Conservation (phyloP, 75 land plant genomes). For the Pseudotsuga menziesii region DNA sequence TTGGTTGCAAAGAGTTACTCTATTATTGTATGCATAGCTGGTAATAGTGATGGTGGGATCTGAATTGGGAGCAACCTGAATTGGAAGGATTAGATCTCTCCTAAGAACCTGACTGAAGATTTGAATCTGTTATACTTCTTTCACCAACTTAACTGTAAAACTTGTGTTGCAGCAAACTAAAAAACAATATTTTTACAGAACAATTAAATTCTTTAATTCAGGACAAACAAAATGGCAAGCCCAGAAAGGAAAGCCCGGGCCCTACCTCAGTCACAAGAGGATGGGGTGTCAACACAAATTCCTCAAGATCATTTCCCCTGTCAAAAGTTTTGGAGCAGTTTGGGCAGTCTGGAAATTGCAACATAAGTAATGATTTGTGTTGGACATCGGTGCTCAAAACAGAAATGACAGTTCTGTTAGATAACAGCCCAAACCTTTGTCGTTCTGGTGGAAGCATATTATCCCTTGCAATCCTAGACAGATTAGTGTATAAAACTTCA, state of each 20-base stretch:
- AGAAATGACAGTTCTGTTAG: slow-evolving; percentile 34
- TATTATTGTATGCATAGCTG: too few relatives aligned
- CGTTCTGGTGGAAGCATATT: slow-evolving; percentile 50
- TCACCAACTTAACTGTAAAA: neutral
- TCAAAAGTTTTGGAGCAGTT: slow-evolving; percentile 37
- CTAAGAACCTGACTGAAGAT: neutral
- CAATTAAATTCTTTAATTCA: neutral
- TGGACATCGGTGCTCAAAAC: slow-evolving; percentile 26
- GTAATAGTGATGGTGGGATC: too few relatives aligned
- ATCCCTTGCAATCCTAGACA: slow-evolving; percentile 35
- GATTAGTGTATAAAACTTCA: slow-evolving; percentile 41
- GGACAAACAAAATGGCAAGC: neutral
- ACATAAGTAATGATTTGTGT: slow-evolving; percentile 31
- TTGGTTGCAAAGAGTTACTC: too few relatives aligned
- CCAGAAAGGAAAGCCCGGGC: neutral
- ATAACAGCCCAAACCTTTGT: slow-evolving; percentile 51
- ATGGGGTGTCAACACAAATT: slow-evolving; percentile 21
- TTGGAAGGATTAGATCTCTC: neutral
- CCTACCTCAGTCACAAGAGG: slow-evolving; percentile 51
- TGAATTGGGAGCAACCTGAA: too few relatives aligned
- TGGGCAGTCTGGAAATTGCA: slow-evolving; percentile 42
- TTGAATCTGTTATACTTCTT: neutral
- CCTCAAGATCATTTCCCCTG: slow-evolving; percentile 36
- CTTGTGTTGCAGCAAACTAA: slow-evolving; percentile 1
- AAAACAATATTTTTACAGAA: neutral